Base-by-base conservation (phyloP, 139 green algal genomes). In the Mesotaenium endlicherianum region DNA sequence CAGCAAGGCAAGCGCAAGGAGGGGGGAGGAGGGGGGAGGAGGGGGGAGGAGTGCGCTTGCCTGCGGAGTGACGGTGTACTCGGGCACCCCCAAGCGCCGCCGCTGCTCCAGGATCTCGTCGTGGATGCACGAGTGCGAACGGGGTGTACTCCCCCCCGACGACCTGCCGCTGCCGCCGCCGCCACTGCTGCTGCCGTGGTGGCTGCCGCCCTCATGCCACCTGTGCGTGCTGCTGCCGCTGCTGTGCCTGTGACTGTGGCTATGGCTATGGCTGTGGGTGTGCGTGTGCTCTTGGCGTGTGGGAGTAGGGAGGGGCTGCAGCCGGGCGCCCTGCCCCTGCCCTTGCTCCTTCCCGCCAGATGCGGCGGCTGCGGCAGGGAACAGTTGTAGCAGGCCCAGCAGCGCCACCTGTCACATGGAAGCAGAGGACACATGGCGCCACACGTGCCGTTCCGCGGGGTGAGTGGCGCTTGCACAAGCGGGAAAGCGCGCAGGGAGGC, bases 41-140 rank as follows among this genome's bases (percentile, higher is more conserved):
- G n/a, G n/a, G n/a, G n/a, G 11, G 36, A 74, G 26, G 20, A 26
- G 42, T 55, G 14, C 8, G 44, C 11, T 5, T 8, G 40, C 39
- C 74, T 81, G 74, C 20, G 39, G 40, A 34, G 74, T 71, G 57
- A 81, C 74, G 42, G 43, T 81, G 42, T 70, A 72, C 36, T 71
- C 74, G 31, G 74, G 74, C 71, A 34, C 31, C 20, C 74, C 42
- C 36, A 38, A 38, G 36, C 74, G 53, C 31, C 74, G 53, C 3
- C 74, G 74, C 20, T 81, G 5, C 43, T 69, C 74, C 74, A 81
- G 36, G 36, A 81, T 72, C 38, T 72, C 39, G 74, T 55, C 74
- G 44, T 81, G 74, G 5, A 81, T 72, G 74, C 74, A 81, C 36
- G 40, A 72, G 57, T 81, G 74, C 34, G 60, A 47, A 47, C 43